Percentiles rank a stretch among this genome's conserved stretches.
Evolutionary conservation across 1,139 yeast species (phyloP).

Genomic region (Suhomyces bribrorum): DNA sequence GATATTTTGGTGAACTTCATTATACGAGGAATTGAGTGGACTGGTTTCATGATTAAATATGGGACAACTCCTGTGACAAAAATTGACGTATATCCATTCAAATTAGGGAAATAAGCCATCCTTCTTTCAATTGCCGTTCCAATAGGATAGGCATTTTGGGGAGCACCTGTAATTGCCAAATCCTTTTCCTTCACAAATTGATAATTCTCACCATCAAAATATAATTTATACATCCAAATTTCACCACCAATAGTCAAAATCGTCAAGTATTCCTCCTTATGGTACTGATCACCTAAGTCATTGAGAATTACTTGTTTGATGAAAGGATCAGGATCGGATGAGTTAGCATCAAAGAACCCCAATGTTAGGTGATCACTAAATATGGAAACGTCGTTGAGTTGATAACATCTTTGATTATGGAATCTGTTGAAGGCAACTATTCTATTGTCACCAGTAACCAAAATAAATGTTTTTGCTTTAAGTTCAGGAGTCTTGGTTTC

Average conservation of each 20-base stretch:
- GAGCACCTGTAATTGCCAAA: slow-evolving; percentile 64
- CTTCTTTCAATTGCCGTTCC: slow-evolving; percentile 73
- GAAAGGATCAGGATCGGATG: slow-evolving; percentile 70
- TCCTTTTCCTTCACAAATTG: slow-evolving; percentile 53
- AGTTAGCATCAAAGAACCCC: slow-evolving; percentile 58
- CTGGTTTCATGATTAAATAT: slow-evolving; percentile 63
- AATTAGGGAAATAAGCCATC: slow-evolving; percentile 58
- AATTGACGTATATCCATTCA: slow-evolving; percentile 60
- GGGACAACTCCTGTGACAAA: slow-evolving; percentile 79
- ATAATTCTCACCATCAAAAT: slow-evolving; percentile 51
- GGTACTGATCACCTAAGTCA: slow-evolving; percentile 62
- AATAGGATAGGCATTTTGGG: slow-evolving; percentile 68
- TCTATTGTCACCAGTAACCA: slow-evolving; percentile 78
- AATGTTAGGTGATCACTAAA: slow-evolving; percentile 55
- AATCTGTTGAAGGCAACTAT: slow-evolving; percentile 62
- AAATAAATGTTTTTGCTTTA: slow-evolving; percentile 57
- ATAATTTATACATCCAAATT: slow-evolving; percentile 63
- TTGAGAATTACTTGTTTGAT: slow-evolving; percentile 70
- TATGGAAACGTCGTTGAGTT: slow-evolving; percentile 59
- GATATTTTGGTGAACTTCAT: slow-evolving; percentile 68
- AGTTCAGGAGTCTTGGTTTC: slow-evolving; percentile 17
- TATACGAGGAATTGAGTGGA: slow-evolving; percentile 65
- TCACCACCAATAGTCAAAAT: slow-evolving; percentile 82
- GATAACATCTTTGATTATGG: slow-evolving; percentile 68
- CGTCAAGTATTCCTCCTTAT: slow-evolving; percentile 59